Base-by-base conservation (phyloP, 106 monocot species). In the Allium fistulosum region DNA sequence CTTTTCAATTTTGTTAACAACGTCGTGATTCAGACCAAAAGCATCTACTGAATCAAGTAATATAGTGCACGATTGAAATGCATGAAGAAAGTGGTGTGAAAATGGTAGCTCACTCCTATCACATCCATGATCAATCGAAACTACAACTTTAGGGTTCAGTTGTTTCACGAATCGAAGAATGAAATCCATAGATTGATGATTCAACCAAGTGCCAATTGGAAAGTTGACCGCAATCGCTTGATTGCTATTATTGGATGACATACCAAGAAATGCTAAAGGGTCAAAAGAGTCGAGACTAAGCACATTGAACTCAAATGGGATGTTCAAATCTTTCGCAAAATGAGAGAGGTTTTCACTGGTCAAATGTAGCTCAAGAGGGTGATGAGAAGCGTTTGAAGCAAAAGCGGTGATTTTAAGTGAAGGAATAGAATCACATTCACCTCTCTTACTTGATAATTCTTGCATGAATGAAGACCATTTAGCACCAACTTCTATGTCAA, bases 401-500 rank as follows among this genome's bases (percentile, higher is more conserved):
- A 92, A 86, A 14, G 88, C 92, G 0, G 97, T 89, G 65, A 97
- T 79, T 67, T 80, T 92, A 9, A 92, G 76, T 14, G 69, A 63
- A 1, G 83, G 80, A 0, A 73, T 26, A 8, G 74, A 17, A 37
- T 37, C 37, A 37, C 37, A 37, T 7, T 61, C 76, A 0, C 74
- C 59, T 26, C 79, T 80, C 17, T 91, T 63, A 70, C 86, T 85
- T 2, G 91, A 83, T 8, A 96, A 74, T 76, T 96, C 95, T 63
- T 91, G 91, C 78, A 97, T 74, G 77, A 97, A 82, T 15, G 97
- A 80, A 2, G 97, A 77, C 97, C 97, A 97, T 50, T 89, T 88
- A 16, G 89, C 80, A 10, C 97, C 97, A 3, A 97, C 62, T 1
- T 87, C 97, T 17, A 97, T 76, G 65, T 97, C 97, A 67, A 92